Evolutionary conservation across 176 grass and related monocot species (phyloP), one percentile per base, ranked within the genome.

Genomic region (Aegilops umbellulata): DNA sequence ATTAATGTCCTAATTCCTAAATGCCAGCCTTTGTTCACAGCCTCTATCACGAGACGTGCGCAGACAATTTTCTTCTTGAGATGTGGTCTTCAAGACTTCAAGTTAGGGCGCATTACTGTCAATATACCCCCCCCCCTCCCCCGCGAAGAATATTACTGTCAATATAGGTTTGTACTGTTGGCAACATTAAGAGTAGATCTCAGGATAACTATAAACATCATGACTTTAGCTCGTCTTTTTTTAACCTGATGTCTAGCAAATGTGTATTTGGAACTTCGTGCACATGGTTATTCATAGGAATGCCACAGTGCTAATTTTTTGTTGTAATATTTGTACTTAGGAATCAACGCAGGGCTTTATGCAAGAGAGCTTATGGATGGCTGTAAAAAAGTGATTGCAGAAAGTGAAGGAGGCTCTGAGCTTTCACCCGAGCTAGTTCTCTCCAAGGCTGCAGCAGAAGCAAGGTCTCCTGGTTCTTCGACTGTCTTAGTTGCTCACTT

Each of bases 401-500:
- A 88, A 80, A 86, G 76, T 60, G 67, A 86, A 75, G 93, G 80
- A 68, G 82, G 34, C 23, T 7, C 63, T 26, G 89, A 86, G 82
- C 71, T 86, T 86, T 83, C 76, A 46, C 86, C 96, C 12, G 90
- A 87, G 49, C 69, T 94, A 82, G 69, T 98, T 64, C 90, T 98
- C 69, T 76, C 83, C 14, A 87, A 95, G 75, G 88, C 91, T 80
- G 93, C 93, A 57, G 88, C 87, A 27, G 88, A 92, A 83, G 90
- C 93, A 81, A 53, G 15, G 34, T 98, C 90, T 74, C 93, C 96
- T 81, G 93, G 96, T 77, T 98, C 96, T 64, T 95, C 93, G 14
- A 98, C 91, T 82, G 83, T 98, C 93, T 86, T 98, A 69, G 90
- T 98, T 84, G 96, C 88, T 82, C 86, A 91, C 79, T 98, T 98